These are phyloP conservation scores for Arthrobotrys megalospora DNA, from an alignment of 2,329 filamentous ascomycete species.

Conservation along the genomic window DNA sequence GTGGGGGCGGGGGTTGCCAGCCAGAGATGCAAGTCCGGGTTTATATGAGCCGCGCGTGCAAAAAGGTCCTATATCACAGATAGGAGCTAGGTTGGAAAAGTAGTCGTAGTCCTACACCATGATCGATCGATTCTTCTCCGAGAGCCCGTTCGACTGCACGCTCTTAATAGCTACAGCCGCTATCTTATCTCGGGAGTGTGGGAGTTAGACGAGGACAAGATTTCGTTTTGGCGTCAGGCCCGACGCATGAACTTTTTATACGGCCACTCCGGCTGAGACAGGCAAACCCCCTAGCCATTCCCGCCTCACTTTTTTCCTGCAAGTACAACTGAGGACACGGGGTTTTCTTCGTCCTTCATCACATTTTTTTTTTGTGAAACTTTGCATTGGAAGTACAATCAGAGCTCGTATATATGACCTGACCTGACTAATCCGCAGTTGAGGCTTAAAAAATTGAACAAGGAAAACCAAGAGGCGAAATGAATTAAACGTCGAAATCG, in stretches of 20 bases:
- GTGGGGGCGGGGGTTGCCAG: slow-evolving; percentile 22
- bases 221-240: slow-evolving; percentile 28
- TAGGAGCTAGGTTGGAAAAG: slow-evolving; percentile 13
- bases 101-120: slow-evolving; percentile 10
- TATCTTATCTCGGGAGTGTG: slow-evolving; percentile 36
- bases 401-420: slow-evolving; percentile 5
- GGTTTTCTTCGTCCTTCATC: slow-evolving; percentile 1
- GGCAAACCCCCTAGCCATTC: slow-evolving; percentile 33
- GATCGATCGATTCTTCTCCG: slow-evolving; percentile 17
- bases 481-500: not conserved
- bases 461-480: not conserved
- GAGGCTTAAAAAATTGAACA: slow-evolving; percentile 5
- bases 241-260: slow-evolving; percentile 32
- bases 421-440: not conserved
- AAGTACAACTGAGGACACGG: not conserved
- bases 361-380: not conserved
- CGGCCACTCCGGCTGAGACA: slow-evolving; percentile 18
- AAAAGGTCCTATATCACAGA: not conserved
- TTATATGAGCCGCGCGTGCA: slow-evolving; percentile 21
- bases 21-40: slow-evolving; percentile 11
- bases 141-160: not conserved
- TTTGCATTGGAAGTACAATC: not conserved
- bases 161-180: slow-evolving; percentile 15
- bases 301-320: slow-evolving; percentile 21
- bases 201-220: slow-evolving; percentile 21